phyloP scores from a whole-genome alignment of 108 stramenopile species.

The Nannochloropsis salina region DNA sequence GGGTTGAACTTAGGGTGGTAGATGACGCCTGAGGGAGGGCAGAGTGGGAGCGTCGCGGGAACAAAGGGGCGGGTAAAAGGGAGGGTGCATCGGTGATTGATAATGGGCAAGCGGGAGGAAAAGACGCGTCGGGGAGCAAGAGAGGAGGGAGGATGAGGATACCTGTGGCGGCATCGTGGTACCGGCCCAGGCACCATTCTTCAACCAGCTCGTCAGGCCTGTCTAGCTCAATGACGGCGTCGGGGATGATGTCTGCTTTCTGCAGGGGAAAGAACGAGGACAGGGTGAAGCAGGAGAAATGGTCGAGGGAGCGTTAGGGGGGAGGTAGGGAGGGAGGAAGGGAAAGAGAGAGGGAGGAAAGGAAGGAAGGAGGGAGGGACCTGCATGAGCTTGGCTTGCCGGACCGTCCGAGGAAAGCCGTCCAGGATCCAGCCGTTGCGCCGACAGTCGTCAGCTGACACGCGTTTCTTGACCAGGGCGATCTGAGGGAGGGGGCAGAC shows the following conservation, averaged over 20 bases:
- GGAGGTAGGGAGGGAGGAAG: conserved; percentile 32
- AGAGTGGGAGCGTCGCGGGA: neutral
- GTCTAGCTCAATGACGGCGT: conserved; percentile 41
- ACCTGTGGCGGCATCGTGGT: neutral
- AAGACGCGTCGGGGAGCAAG: conserved; percentile 55
- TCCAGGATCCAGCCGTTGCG: conserved; percentile 43
- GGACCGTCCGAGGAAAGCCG: conserved; percentile 32
- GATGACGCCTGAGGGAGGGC: neutral
- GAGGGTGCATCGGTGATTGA: conserved; percentile 49
- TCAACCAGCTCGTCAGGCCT: conserved; percentile 45
- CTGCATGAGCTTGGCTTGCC: conserved; percentile 23
- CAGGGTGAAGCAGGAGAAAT: neutral
- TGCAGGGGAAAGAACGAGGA: neutral
- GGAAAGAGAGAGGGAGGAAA: neutral
- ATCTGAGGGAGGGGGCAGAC: neutral
- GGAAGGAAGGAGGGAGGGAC: neutral
- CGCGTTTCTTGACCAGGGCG: conserved; percentile 25
- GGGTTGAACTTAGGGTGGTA: neutral
- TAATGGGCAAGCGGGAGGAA: neutral
- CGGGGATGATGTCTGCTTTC: conserved; percentile 25
- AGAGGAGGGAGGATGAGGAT: neutral
- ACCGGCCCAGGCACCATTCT: conserved; percentile 43
- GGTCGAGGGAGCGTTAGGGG: neutral
- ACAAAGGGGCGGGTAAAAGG: neutral
- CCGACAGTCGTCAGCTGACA: conserved; percentile 27